A percentile compares a stretch with the other conserved stretches of the same genome.
Conservation (phyloP, 2,329 filamentous ascomycete species). For the Penicillium decumbens region DNA sequence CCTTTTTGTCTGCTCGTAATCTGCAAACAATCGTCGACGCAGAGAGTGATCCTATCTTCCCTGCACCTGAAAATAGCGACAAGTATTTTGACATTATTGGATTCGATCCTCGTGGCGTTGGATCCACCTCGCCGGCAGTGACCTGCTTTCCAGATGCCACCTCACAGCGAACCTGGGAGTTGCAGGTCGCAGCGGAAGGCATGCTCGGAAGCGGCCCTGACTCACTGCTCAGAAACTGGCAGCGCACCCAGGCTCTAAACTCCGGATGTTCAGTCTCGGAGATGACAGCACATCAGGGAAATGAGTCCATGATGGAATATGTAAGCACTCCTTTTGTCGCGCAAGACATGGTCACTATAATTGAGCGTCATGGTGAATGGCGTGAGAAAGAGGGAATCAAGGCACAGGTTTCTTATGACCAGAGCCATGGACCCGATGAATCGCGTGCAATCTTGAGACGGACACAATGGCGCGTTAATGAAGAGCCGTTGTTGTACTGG, state of each 20-base stretch:
- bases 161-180: constrained; percentile 31
- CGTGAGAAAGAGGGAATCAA: constrained; percentile 31
- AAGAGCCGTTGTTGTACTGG: constrained; percentile 40
- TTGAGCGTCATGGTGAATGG: constrained; percentile 40
- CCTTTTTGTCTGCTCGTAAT: constrained; percentile 30
- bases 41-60: constrained; percentile 18
- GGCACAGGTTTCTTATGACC: constrained; percentile 19
- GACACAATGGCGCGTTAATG: constrained; percentile 27
- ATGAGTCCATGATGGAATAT: constrained; percentile 30
- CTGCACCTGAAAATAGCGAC: constrained; percentile 1
- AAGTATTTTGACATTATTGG: constrained; percentile 43
- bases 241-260: constrained; percentile 31
- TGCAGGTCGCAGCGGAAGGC: constrained; percentile 35
- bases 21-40: constrained; percentile 40
- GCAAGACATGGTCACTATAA: constrained; percentile 35
- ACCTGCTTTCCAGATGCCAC: constrained; percentile 38
- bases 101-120: constrained; percentile 45
- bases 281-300: constrained; percentile 9
- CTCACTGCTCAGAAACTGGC: constrained; percentile 33
- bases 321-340: constrained; percentile 34
- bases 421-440: constrained; percentile 15
- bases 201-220: constrained; percentile 32
- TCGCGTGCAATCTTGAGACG: constrained; percentile 20
- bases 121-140: constrained; percentile 39
- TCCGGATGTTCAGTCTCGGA: constrained; percentile 28